phyloP scores from a whole-genome alignment of 129 eudicot species.

The Tagetes erecta region DNA sequence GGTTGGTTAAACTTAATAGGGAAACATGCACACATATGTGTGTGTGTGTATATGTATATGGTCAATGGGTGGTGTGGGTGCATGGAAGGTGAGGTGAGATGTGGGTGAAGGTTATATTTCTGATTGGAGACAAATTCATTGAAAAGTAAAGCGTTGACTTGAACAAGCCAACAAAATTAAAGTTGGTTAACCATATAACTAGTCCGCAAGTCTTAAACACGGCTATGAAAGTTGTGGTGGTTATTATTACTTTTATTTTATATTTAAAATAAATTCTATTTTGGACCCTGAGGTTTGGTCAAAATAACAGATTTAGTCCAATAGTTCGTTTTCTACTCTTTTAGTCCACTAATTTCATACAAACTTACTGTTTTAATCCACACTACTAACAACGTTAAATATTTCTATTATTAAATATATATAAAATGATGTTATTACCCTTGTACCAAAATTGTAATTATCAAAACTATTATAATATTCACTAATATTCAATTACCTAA shows the following conservation, averaged over 20 bases:
- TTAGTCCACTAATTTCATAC: too few species aligned
- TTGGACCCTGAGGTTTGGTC: too few species aligned
- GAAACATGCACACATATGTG: background rate
- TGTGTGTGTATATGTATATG: background rate
- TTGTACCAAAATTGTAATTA: too few species aligned
- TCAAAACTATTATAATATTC: too few species aligned
- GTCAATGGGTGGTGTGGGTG: constrained; percentile 31
- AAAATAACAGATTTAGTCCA: too few species aligned
- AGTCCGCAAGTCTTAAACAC: constrained; percentile 36
- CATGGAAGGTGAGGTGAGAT: constrained; percentile 46
- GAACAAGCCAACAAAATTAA: constrained; percentile 26
- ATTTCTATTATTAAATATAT: too few species aligned
- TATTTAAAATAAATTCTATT: too few species aligned
- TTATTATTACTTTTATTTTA: background rate
- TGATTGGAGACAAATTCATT: constrained; percentile 23
- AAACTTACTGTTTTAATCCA: too few species aligned
- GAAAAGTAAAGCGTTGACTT: constrained; percentile 26
- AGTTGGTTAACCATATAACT: constrained; percentile 37
- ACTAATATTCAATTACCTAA: too few species aligned
- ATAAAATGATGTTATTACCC: too few species aligned
- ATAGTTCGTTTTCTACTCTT: too few species aligned
- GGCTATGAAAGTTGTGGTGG: constrained; percentile 23
- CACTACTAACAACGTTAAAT: too few species aligned
- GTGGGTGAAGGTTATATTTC: constrained; percentile 36
- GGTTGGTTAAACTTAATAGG: background rate